These are phyloP conservation scores for Striga asiatica DNA, from an alignment of 257 asterid genomes.

Conservation along the genomic window DNA sequence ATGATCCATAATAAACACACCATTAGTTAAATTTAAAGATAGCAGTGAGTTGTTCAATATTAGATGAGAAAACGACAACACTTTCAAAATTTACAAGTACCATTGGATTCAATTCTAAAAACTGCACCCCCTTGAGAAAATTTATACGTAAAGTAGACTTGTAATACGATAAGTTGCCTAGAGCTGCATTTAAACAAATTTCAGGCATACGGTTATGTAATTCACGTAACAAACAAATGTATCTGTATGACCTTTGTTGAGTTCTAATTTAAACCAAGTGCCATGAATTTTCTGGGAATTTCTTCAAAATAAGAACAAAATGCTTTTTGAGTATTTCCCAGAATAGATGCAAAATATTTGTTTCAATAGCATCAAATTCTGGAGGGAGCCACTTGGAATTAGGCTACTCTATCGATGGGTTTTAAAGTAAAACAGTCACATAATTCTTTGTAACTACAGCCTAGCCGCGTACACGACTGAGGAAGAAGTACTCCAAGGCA, in stretches of 20 bases:
- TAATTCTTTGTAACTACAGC: slow-evolving; percentile 36
- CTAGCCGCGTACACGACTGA: slow-evolving; percentile 91
- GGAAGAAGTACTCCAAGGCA: slow-evolving; percentile 77
- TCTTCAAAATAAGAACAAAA: neutral
- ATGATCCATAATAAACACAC: neutral
- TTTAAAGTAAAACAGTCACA: too few species aligned
- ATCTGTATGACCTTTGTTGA: neutral
- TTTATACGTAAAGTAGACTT: too few species aligned
- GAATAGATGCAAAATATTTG: neutral
- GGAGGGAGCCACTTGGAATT: neutral
- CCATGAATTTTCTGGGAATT: neutral
- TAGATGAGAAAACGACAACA: too few species aligned
- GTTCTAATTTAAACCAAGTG: neutral
- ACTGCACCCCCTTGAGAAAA: too few species aligned
- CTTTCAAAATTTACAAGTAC: too few species aligned
- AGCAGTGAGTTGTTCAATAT: neutral
- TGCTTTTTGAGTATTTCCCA: slow-evolving; percentile 3
- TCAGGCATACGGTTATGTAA: too few species aligned
- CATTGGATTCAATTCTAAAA: too few species aligned
- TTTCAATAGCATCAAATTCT: neutral
- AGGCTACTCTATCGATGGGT: too few species aligned
- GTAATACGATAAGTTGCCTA: too few species aligned
- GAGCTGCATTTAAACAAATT: too few species aligned
- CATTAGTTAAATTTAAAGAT: neutral
- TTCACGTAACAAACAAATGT: too few species aligned